Percentiles rank a stretch among this genome's conserved stretches.
These are phyloP conservation scores for Pelagophyceae sp. DNA, from an alignment of 352 stramenopile genomes.

Conservation along the genomic window DNA sequence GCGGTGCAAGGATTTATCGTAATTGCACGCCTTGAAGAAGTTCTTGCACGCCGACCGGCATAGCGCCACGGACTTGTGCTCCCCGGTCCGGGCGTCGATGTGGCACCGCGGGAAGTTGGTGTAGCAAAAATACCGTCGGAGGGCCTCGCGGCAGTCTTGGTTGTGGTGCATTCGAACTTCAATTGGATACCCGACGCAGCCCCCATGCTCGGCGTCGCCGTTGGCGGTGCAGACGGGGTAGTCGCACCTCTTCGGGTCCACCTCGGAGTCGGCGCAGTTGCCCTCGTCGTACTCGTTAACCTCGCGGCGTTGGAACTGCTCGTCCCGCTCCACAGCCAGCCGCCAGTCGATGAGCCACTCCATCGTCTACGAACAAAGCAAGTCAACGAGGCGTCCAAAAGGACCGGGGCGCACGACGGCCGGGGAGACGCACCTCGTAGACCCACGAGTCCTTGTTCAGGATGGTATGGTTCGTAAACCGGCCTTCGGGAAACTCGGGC, in stretches of 20 bases:
- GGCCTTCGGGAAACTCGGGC: conserved; percentile 27
- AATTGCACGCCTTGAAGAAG: conserved; percentile 36
- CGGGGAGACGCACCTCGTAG: no score
- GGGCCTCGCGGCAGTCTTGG: conserved; percentile 62
- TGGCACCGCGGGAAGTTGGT: conserved; percentile 73
- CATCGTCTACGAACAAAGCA: no score
- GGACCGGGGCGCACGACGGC: no score
- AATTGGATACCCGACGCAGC: conserved; percentile 25
- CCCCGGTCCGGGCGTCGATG: conserved; percentile 40
- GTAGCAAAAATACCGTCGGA: conserved; percentile 76
- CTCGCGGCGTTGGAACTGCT: conserved; percentile 17
- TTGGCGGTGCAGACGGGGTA: conserved; percentile 2
- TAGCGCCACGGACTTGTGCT: conserved; percentile 60
- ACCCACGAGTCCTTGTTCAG: conserved; percentile 35
- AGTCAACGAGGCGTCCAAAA: no score
- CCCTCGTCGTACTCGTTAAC: not conserved
- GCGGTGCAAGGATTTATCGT: conserved; percentile 7
- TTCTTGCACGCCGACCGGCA: conserved; percentile 80
- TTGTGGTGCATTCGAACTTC: conserved; percentile 61
- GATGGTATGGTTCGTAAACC: conserved; percentile 31
- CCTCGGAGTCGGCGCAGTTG: not conserved
- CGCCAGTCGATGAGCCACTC: conserved; percentile 11
- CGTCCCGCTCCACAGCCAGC: conserved; percentile 24
- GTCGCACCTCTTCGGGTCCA: not conserved
- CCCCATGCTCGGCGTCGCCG: conserved; percentile 24